phyloP scores from a whole-genome alignment of 192 early-diverging fungal genomes.

The Gaertneriomyces sp. region DNA sequence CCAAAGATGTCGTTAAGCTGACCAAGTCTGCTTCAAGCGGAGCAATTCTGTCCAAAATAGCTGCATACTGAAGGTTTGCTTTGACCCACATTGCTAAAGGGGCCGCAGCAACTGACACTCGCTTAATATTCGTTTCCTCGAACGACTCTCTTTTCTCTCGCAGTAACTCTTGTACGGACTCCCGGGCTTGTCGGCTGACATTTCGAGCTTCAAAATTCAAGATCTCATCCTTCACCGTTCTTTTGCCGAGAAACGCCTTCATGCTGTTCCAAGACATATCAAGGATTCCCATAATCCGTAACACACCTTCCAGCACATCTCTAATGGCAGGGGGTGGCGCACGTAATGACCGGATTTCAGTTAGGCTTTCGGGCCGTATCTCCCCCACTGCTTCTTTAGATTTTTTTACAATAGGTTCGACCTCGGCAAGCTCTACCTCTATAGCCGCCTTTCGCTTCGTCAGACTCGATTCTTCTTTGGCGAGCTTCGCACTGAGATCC shows the following conservation, averaged over 20 bases:
- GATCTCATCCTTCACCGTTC: constrained; percentile 63
- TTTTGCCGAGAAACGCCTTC: constrained; percentile 62
- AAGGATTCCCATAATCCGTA: constrained; percentile 56
- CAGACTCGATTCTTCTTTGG: constrained; percentile 51
- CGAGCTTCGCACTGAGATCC: constrained; percentile 38
- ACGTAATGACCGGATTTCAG: constrained; percentile 59
- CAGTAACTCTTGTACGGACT: constrained; percentile 50
- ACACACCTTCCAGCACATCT: constrained; percentile 61
- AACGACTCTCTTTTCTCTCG: constrained; percentile 57
- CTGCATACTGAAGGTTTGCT: constrained; percentile 57
- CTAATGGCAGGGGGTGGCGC: constrained; percentile 61
- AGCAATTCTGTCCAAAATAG: constrained; percentile 50
- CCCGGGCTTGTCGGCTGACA: constrained; percentile 43
- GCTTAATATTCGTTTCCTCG: constrained; percentile 51
- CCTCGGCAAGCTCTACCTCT: constrained; percentile 53
- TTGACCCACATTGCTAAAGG: constrained; percentile 64
- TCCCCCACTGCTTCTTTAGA: constrained; percentile 59
- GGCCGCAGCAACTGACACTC: constrained; percentile 55
- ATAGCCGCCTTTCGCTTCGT: constrained; percentile 47
- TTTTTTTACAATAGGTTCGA: constrained; percentile 51
- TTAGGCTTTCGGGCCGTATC: constrained; percentile 51
- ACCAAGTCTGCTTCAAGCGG: constrained; percentile 51
- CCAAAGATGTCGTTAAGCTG: constrained; percentile 44
- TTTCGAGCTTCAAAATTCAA: constrained; percentile 59
- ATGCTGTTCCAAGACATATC: constrained; percentile 71